phyloP scores from a whole-genome alignment of 805 yeast species.

The Sporopachydermia quercuum region DNA sequence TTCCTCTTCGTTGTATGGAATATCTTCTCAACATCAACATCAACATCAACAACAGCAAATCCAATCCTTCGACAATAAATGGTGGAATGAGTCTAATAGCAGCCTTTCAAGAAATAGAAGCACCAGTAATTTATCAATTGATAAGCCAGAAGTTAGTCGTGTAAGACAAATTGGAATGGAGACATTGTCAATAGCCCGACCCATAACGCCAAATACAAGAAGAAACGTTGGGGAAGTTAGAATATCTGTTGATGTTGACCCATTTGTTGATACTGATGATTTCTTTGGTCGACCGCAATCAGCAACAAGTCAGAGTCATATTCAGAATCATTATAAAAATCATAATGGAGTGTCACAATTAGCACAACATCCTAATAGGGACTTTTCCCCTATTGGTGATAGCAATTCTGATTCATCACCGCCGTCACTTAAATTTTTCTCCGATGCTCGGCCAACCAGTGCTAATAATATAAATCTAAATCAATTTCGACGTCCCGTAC shows the following conservation, averaged over 20 bases:
- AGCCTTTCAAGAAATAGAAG: neutral
- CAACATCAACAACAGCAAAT: neutral
- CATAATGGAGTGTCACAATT: no score
- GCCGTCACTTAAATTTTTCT: neutral
- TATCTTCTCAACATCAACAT: neutral
- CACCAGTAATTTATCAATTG: neutral
- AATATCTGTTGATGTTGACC: neutral
- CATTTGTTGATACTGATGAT: neutral
- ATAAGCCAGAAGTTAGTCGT: neutral
- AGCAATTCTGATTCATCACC: neutral
- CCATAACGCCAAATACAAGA: conserved; percentile 13
- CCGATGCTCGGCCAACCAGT: neutral
- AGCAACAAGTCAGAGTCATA: no score
- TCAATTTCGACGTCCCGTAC: neutral
- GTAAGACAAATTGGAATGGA: conserved; percentile 17
- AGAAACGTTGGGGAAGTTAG: conserved; percentile 23
- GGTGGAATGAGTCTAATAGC: neutral
- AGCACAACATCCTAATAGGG: neutral
- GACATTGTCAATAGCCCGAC: conserved; percentile 15
- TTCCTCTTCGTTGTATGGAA: neutral
- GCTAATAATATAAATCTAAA: neutral
- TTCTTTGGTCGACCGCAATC: neutral
- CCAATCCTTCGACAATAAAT: neutral
- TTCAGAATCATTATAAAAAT: no score
- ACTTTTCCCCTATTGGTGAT: neutral